Conservation (phyloP, 2,329 filamentous ascomycete genomes). For the Arthrobotrys iridis region DNA sequence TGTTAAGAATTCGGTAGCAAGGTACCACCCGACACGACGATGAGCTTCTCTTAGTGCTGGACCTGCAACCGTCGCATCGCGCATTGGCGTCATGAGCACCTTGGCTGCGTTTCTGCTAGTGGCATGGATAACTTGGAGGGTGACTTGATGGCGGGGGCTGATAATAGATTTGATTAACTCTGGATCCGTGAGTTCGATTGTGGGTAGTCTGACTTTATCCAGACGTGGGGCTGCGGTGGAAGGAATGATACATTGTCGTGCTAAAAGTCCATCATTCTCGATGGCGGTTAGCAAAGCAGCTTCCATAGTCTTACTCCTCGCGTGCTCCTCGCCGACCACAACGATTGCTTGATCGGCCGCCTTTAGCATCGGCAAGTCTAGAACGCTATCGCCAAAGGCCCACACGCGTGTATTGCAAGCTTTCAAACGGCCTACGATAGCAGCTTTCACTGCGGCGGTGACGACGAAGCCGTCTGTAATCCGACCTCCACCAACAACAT, state of each 20-base stretch:
- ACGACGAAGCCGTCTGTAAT: conserved; percentile 66
- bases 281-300: conserved; percentile 63
- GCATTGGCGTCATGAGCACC: conserved; percentile 67
- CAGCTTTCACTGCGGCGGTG: conserved; percentile 66
- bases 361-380: conserved; percentile 70
- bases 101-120: conserved; percentile 62
- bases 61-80: conserved; percentile 65
- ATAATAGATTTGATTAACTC: conserved; percentile 58
- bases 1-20: conserved; percentile 66
- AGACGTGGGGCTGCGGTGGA: conserved; percentile 62
- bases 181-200: conserved; percentile 59
- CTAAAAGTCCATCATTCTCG: conserved; percentile 61
- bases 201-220: conserved; percentile 63
- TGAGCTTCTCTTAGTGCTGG: conserved; percentile 66
- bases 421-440: conserved; percentile 64
- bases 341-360: conserved; percentile 68
- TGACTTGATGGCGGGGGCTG: conserved; percentile 30
- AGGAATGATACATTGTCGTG: conserved; percentile 66
- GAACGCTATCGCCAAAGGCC: conserved; percentile 68
- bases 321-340: conserved; percentile 65
- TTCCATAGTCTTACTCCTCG: conserved; percentile 62
- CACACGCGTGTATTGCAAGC: conserved; percentile 62
- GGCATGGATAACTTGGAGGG: conserved; percentile 62
- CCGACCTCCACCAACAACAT: conserved; percentile 67
- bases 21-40: conserved; percentile 65